These are phyloP conservation scores for Rhamnella rubrinervis DNA, from an alignment of 331 rosid species.

Conservation along the genomic window DNA sequence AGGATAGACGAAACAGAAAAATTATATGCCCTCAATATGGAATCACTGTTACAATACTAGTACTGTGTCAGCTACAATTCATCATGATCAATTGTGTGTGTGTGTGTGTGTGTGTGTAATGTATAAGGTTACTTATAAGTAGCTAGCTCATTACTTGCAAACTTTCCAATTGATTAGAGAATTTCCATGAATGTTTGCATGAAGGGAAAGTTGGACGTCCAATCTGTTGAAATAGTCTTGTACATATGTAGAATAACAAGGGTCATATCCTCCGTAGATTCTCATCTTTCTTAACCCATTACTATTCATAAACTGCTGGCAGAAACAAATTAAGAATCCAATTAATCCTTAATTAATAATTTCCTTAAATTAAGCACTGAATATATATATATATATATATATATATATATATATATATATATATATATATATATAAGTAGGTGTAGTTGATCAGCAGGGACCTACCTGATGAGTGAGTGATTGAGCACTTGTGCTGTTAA, in stretches of 20 bases:
- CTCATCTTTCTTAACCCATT: background rate
- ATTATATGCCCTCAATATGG: background rate
- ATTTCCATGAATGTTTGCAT: background rate
- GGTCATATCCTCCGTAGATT: background rate
- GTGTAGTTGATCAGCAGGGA: too few relatives aligned
- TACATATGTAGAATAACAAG: background rate
- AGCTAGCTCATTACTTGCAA: background rate
- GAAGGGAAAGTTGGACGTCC: background rate
- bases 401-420: too few relatives aligned
- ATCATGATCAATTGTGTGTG: too few relatives aligned
- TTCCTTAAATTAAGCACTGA: background rate
- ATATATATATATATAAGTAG: too few relatives aligned
- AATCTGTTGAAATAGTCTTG: background rate
- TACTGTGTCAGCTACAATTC: too few relatives aligned
- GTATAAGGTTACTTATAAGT: background rate
- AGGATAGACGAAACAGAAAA: background rate
- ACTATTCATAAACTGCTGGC: background rate
- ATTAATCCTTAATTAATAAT: background rate
- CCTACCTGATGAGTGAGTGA: background rate
- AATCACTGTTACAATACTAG: background rate
- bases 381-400: too few relatives aligned
- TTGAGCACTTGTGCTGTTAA: background rate
- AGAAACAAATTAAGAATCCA: background rate
- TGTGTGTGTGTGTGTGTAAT: background rate
- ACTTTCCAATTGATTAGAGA: background rate